Conservation (phyloP, 1,284 basidiomycete genomes). For the Amylostereum areolatum region DNA sequence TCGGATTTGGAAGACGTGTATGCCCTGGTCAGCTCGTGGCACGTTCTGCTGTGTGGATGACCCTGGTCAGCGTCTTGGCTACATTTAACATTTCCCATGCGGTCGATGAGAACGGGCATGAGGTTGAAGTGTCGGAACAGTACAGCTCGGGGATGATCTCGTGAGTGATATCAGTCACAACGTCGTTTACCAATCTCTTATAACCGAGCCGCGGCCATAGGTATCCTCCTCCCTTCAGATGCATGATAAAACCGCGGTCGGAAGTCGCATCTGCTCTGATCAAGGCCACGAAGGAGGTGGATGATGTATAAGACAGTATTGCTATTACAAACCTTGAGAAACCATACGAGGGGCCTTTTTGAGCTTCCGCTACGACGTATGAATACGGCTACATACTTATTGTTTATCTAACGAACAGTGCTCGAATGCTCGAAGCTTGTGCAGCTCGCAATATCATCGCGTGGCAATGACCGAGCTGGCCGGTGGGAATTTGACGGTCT, state of each 20-base stretch:
- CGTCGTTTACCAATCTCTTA: neutral
- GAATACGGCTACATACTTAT: too few relatives aligned
- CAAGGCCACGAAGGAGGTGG: neutral
- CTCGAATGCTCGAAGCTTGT: too few relatives aligned
- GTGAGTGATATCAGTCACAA: constrained; percentile 1
- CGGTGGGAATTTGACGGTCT: too few relatives aligned
- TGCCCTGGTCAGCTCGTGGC: constrained; percentile 14
- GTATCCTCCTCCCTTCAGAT: constrained; percentile 12
- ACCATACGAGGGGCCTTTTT: too few relatives aligned
- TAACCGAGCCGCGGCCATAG: constrained; percentile 1
- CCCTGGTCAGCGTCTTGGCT: constrained; percentile 13
- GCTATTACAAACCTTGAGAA: too few relatives aligned
- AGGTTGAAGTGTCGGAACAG: constrained; percentile 4
- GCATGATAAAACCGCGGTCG: constrained; percentile 12
- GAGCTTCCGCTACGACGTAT: too few relatives aligned
- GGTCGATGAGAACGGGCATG: constrained; percentile 9
- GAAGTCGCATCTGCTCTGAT: neutral
- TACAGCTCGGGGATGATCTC: constrained; percentile 12
- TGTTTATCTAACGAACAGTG: too few relatives aligned
- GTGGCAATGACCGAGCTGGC: too few relatives aligned
- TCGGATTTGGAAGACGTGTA: constrained; percentile 18
- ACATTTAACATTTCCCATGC: constrained; percentile 13
- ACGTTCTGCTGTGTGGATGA: constrained; percentile 14
- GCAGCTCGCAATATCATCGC: too few relatives aligned
- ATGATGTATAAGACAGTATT: too few relatives aligned